Evolutionary conservation across 1,284 basidiomycete genomes (phyloP).

Genomic region (Microbotryum saponariae): DNA sequence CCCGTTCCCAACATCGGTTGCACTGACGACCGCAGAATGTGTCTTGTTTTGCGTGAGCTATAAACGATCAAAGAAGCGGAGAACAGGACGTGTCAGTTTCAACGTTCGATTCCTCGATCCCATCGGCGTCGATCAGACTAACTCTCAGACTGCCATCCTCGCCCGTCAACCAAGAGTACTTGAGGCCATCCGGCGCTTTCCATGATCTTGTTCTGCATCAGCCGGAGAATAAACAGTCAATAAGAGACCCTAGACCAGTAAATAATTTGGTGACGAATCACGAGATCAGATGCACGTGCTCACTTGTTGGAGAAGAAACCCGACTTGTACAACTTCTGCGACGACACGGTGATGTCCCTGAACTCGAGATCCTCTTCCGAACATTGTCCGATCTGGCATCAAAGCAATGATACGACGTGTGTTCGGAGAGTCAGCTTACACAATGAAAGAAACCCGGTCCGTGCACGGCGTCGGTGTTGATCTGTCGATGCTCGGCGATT

Average conservation of each 20-base stretch:
- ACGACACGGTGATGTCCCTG: background rate
- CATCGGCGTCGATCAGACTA: background rate
- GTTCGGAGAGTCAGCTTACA: background rate
- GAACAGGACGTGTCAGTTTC: too few species aligned
- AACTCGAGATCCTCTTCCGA: slow-evolving; percentile 2
- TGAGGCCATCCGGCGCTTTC: slow-evolving; percentile 4
- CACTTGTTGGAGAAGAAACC: slow-evolving; percentile 1
- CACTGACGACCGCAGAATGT: too few species aligned
- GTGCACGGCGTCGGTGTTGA: too few species aligned
- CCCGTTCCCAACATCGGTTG: too few species aligned
- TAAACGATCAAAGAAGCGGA: too few species aligned
- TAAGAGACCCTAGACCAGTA: background rate
- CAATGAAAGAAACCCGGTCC: too few species aligned
- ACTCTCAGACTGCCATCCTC: background rate
- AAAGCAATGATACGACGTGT: too few species aligned
- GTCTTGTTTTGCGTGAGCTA: too few species aligned
- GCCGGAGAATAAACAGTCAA: background rate
- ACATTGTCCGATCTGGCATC: background rate
- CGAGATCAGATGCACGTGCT: background rate
- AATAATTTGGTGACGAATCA: background rate
- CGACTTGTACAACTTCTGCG: slow-evolving; percentile 5
- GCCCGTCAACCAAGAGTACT: slow-evolving; percentile 1
- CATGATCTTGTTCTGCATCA: background rate
- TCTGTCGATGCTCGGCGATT: background rate
- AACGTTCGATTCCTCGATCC: too few species aligned